Evolutionary conservation across 805 yeast species (phyloP).

Genomic region (Nakazawaea pomicola): DNA sequence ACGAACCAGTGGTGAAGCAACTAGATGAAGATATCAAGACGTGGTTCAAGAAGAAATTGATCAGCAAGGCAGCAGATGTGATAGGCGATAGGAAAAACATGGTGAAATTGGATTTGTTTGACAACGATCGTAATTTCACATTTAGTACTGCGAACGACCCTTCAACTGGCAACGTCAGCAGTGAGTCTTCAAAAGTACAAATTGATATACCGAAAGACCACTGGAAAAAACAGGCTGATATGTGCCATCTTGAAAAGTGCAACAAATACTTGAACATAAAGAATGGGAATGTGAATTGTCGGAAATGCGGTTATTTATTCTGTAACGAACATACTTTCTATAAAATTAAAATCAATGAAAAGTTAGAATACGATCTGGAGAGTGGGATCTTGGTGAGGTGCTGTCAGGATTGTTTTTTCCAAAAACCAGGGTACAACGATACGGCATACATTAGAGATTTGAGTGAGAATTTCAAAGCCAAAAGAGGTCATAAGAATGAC

Average conservation of each 20-base stretch:
- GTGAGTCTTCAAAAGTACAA: neutral
- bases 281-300: slow-evolving; percentile 62
- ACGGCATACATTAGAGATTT: slow-evolving; percentile 41
- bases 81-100: slow-evolving; percentile 31
- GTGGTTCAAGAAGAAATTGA: slow-evolving; percentile 37
- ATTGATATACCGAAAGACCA: slow-evolving; percentile 35
- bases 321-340: slow-evolving; percentile 62
- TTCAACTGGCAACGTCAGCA: neutral
- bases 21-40: slow-evolving; percentile 33
- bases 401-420: slow-evolving; percentile 56
- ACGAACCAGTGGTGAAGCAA: slow-evolving; percentile 17
- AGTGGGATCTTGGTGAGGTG: slow-evolving; percentile 67
- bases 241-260: slow-evolving; percentile 40
- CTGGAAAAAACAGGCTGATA: slow-evolving; percentile 51
- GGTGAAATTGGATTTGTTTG: slow-evolving; percentile 46
- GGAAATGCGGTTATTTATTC: slow-evolving; percentile 69
- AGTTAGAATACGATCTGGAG: slow-evolving; percentile 40
- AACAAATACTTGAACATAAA: slow-evolving; percentile 38
- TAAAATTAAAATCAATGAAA: slow-evolving; percentile 43
- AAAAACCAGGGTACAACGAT: slow-evolving; percentile 49
- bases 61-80: slow-evolving; percentile 32
- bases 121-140: slow-evolving; percentile 23
- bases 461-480: slow-evolving; percentile 33
- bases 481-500: slow-evolving; percentile 42
- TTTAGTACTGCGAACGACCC: slow-evolving; percentile 16